Evolutionary conservation across 2,329 filamentous ascomycete genomes (phyloP).

Genomic region (Stachybotrys elegans): DNA sequence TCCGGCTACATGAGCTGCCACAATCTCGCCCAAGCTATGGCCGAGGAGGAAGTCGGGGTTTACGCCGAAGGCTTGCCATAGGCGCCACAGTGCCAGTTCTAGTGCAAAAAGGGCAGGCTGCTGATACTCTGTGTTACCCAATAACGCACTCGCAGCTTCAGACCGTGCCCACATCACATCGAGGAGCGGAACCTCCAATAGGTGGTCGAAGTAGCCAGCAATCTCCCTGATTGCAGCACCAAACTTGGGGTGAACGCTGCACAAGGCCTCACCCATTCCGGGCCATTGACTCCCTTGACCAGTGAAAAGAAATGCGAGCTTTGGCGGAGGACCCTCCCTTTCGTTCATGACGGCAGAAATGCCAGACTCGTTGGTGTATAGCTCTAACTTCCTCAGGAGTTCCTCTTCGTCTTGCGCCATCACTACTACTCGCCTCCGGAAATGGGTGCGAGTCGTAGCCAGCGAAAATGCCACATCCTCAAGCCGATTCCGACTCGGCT

Average conservation of each 20-base stretch:
- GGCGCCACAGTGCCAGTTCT: constrained; percentile 22
- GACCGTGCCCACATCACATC: constrained; percentile 23
- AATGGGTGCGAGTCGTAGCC: constrained; percentile 8
- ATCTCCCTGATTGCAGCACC: constrained; percentile 15
- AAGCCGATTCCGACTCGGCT: background rate
- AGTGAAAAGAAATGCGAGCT: constrained; percentile 27
- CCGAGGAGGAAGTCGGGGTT: constrained; percentile 20
- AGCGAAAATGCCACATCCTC: constrained; percentile 8
- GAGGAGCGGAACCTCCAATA: constrained; percentile 16
- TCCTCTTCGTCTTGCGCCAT: constrained; percentile 4
- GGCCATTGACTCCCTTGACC: constrained; percentile 27
- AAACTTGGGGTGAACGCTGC: constrained; percentile 18
- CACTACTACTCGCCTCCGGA: constrained; percentile 5
- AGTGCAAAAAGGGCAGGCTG: constrained; percentile 28
- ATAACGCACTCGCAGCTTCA: constrained; percentile 14
- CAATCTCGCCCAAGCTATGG: constrained; percentile 18
- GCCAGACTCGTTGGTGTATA: too few relatives aligned
- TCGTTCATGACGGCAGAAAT: too few relatives aligned
- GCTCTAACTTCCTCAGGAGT: constrained; percentile 4
- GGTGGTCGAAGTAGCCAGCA: constrained; percentile 11
- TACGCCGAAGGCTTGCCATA: constrained; percentile 26
- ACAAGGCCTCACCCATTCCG: constrained; percentile 26
- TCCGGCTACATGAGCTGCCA: constrained; percentile 24
- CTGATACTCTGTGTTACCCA: constrained; percentile 23
- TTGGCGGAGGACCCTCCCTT: too few relatives aligned